A percentile compares a stretch with the other conserved stretches of the same genome.
Evolutionary conservation across 768 basidiomycete genomes (phyloP).

Genomic region (Sutorius australiensis): DNA sequence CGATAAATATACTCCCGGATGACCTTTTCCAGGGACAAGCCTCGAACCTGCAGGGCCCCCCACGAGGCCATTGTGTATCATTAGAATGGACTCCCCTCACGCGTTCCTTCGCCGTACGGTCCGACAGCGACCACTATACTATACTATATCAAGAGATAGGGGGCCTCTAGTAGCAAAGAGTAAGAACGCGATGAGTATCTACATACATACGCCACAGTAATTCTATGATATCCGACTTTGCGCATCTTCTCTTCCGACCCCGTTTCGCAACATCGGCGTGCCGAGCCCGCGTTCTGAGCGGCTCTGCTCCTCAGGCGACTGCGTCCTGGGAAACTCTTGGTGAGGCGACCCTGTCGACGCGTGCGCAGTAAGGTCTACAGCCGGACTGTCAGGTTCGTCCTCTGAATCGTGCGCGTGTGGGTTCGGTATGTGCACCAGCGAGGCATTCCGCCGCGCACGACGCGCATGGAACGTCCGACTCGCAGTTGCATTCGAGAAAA

Average conservation of each 20-base stretch:
- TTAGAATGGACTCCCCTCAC: neutral
- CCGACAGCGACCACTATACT: too few relatives aligned
- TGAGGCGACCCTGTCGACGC: constrained; percentile 2
- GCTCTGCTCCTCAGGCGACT: constrained; percentile 43
- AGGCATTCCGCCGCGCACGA: constrained; percentile 50
- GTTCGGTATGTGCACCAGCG: constrained; percentile 20
- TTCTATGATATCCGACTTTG: constrained; percentile 4
- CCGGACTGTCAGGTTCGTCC: constrained; percentile 40
- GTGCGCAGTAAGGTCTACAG: constrained; percentile 41
- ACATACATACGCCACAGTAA: neutral
- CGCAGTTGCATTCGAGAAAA: constrained; percentile 91
- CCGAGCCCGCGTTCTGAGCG: constrained; percentile 59
- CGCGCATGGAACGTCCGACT: constrained; percentile 83
- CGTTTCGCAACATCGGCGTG: constrained; percentile 58
- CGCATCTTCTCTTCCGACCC: constrained; percentile 33
- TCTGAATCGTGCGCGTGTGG: constrained; percentile 35
- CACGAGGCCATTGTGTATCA: neutral
- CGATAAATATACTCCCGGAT: neutral
- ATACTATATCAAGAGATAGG: too few relatives aligned
- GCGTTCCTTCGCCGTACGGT: too few relatives aligned
- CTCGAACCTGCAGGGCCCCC: neutral
- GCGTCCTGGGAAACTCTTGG: constrained; percentile 21
- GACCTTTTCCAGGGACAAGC: neutral
- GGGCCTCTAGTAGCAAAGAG: neutral
- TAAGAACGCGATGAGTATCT: neutral